Percentiles rank a stretch among this genome's conserved stretches.
Evolutionary conservation across 352 stramenopile genomes (phyloP).

Genomic region (Ochromonadaceae sp.): DNA sequence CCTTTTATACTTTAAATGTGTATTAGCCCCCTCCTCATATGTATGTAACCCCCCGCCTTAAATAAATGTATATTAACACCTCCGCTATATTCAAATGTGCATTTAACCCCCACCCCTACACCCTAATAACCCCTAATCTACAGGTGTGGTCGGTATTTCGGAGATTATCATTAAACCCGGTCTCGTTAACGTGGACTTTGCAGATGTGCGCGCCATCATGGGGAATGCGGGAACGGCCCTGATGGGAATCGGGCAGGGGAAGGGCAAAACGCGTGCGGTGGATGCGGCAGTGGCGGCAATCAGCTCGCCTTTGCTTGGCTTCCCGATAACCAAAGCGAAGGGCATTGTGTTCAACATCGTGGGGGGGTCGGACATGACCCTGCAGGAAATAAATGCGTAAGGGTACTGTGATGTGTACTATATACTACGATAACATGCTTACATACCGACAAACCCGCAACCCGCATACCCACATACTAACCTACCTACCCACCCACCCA

Average conservation of each 20-base stretch:
- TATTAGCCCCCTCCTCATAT: too few relatives aligned
- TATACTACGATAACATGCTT: too few relatives aligned
- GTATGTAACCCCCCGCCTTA: not conserved
- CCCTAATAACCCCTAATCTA: constrained; percentile 49
- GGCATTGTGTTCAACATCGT: constrained; percentile 88
- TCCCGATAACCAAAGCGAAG: constrained; percentile 73
- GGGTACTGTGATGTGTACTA: too few relatives aligned
- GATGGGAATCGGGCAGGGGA: constrained; percentile 80
- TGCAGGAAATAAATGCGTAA: constrained; percentile 64
- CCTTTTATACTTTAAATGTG: too few relatives aligned
- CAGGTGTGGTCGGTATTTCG: constrained; percentile 83
- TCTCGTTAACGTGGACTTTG: constrained; percentile 94
- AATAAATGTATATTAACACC: not conserved
- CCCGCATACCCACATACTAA: too few relatives aligned
- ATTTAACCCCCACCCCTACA: too few relatives aligned
- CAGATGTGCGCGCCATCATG: constrained; percentile 86
- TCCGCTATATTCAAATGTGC: too few relatives aligned
- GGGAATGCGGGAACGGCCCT: constrained; percentile 77
- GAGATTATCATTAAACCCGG: constrained; percentile 86
- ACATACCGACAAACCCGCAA: too few relatives aligned
- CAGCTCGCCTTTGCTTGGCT: constrained; percentile 67
- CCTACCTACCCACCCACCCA: too few relatives aligned
- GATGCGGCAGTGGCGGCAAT: constrained; percentile 80
- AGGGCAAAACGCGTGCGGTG: constrained; percentile 53
- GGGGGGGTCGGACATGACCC: constrained; percentile 72